Evolutionary conservation across 2,329 filamentous ascomycete genomes (phyloP).

Genomic region (Aplosporella prunicola): DNA sequence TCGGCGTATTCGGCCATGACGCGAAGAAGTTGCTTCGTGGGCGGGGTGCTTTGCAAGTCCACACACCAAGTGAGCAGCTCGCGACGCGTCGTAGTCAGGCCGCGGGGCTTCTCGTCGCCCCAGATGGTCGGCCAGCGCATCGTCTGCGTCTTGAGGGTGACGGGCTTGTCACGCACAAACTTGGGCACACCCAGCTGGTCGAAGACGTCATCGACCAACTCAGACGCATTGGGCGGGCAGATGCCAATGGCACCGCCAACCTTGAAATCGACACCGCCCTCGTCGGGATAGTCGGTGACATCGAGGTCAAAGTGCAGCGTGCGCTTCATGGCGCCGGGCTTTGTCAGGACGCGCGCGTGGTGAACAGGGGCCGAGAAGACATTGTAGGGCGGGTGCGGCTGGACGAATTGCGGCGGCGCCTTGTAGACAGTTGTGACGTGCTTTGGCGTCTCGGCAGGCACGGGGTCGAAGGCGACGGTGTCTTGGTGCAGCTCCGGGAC

Average conservation of each 20-base stretch:
- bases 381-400: conserved; percentile 87
- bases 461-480: conserved; percentile 59
- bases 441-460: conserved; percentile 37
- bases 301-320: conserved; percentile 98
- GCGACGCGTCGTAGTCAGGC: conserved; percentile 80
- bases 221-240: conserved; percentile 73
- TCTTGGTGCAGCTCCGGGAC: conserved; percentile 64
- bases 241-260: conserved; percentile 94
- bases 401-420: conserved; percentile 80
- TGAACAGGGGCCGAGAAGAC: conserved; percentile 86
- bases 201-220: conserved; percentile 73
- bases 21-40: conserved; percentile 78
- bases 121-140: conserved; percentile 97
- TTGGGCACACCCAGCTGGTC: conserved; percentile 72
- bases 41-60: conserved; percentile 85
- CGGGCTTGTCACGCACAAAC: conserved; percentile 73
- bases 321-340: conserved; percentile 82
- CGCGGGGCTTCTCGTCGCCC: conserved; percentile 78
- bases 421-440: conserved; percentile 36
- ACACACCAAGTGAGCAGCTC: conserved; percentile 94
- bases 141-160: conserved; percentile 65
- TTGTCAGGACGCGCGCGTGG: conserved; percentile 77
- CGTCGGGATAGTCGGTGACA: conserved; percentile 84
- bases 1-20: conserved; percentile 76
- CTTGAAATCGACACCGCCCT: conserved; percentile 82